Evolutionary conservation across 2,329 filamentous ascomycete species (phyloP).

Genomic region (Pseudocercospora ulei): DNA sequence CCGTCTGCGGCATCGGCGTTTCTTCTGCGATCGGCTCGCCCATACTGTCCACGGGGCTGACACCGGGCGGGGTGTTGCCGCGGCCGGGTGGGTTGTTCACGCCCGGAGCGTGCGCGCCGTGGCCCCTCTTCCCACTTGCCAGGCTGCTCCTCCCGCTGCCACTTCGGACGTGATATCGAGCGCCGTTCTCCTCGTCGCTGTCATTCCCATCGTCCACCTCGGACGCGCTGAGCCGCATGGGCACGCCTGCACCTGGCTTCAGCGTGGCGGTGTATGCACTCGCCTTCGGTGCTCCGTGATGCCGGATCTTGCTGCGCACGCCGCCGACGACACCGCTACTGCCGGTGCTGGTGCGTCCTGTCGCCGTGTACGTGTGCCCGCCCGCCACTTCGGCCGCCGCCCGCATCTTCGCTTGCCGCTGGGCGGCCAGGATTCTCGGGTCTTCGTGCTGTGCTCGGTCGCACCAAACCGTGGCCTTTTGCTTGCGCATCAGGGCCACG

Average conservation of each 20-base stretch:
- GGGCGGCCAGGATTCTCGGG: conserved; percentile 68
- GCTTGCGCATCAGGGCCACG: conserved; percentile 87
- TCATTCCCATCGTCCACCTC: conserved; percentile 78
- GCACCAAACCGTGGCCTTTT: conserved; percentile 98
- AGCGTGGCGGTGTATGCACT: conserved; percentile 73
- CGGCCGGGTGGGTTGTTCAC: conserved; percentile 38
- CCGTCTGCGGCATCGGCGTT: conserved; percentile 39
- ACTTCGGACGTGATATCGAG: conserved; percentile 54
- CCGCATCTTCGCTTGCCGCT: conserved; percentile 75
- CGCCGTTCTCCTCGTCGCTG: conserved; percentile 59
- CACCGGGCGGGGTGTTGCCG: conserved; percentile 46
- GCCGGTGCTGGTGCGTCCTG: conserved; percentile 28
- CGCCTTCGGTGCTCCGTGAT: conserved; percentile 70
- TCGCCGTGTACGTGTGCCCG: conserved; percentile 37
- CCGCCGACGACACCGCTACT: conserved; percentile 37
- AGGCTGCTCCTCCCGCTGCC: conserved; percentile 64
- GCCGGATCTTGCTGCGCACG: conserved; percentile 76
- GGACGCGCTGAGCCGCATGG: conserved; percentile 83
- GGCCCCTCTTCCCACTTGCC: conserved; percentile 36
- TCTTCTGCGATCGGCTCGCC: conserved; percentile 39
- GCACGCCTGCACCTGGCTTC: conserved; percentile 66
- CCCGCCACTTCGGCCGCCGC: conserved; percentile 76
- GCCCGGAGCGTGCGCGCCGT: conserved; percentile 29
- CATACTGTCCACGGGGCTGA: conserved; percentile 36
- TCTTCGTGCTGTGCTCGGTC: conserved; percentile 90